Base-by-base conservation (phyloP, 805 yeast genomes). In the Saccharomycopsis sp. region DNA sequence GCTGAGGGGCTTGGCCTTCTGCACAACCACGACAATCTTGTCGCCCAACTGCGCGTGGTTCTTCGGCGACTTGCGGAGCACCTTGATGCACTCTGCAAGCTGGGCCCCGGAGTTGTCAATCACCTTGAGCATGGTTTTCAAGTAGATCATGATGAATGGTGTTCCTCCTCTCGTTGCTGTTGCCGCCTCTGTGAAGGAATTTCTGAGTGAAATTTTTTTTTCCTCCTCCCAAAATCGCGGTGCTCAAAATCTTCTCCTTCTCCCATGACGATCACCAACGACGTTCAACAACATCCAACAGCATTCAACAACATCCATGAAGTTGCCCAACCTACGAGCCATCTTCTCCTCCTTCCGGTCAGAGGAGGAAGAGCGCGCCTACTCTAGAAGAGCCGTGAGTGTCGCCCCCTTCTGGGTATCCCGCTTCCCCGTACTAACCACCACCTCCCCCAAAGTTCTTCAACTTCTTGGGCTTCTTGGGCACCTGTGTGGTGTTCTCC, bases 41-140 rank as follows among this genome's bases (percentile, higher is more conserved):
- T 92, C 98, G 35, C 98, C 96, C 19, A 87, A 77, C 41, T 71
- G 66, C 23, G 94, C 97, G 50, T 77, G 80, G 56, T 80, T 80
- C 58, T 71, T 76, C 22, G 95, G 95, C 2, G 81, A 77, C 57
- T 92, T 94, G 48, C 94, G 77, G 50, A 92, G 68, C 12, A 92
- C 96, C 62, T 89, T 89, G 68, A 92, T 87, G 61, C 97, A 92
- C 62, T 92, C 97, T 12, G 82, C 97, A 47, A 87, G 63, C 59
- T 82, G 84, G 3, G 96, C 98, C 21, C 97, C 95, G 17, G 95
- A 81, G 69, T 89, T 89, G 63, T 89, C 98, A 48, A 89, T 84
- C 50, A 88, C 95, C 59, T 82, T 88, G 41, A 87, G 64, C 61
- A 92, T 67, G 12, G 95, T 69, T 66, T 89, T 89, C 55, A 89